Evolutionary conservation across 768 basidiomycete genomes (phyloP), one percentile per base, ranked within the genome.

Genomic region (Daedaleopsis sinensis): DNA sequence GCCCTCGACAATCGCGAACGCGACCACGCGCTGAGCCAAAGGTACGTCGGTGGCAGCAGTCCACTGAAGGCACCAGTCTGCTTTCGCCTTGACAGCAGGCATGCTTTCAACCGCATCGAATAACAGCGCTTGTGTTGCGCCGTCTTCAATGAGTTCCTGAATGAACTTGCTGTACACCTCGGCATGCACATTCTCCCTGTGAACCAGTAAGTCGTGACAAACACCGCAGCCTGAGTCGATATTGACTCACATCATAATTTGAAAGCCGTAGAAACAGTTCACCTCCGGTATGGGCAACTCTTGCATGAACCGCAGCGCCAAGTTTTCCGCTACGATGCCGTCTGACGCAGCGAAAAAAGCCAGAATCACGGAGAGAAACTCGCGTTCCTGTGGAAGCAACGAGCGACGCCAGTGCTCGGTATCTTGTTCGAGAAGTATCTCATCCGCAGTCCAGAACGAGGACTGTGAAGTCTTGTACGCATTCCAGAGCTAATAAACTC

Each of bases 161-260:
- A 84, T 81, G 62, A 84, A 77, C 59, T 83, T 77, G 0, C 82
- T 82, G 75, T 83, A 83, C 49, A 80, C 81, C 69, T 82, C 82
- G 24, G 81, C 80, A 73, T 83, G 82, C 64, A 83, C 79, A 72
- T 83, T 82, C 67, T 83, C 81, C 44, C 10, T 18, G 24, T 21
- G 3, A 21, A 12, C n/a, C n/a, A n/a, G n/a, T n/a, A n/a, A 6
- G 19, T 21, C 46, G 9, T n/a, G n/a, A 47, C n/a, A n/a, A n/a
- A n/a, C 24, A 10, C 6, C 4, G 24, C 1, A 15, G 6, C 7
- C n/a, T n/a, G n/a, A n/a, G n/a, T n/a, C n/a, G n/a, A n/a, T n/a
- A n/a, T n/a, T n/a, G n/a, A 7, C 44, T 47, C 13, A 56, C 80
- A 82, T 82, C 81, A 82, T 82, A 70, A 82, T 81, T 68, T 83